Evolutionary conservation across 2,329 filamentous ascomycete genomes (phyloP), one percentile per base, ranked within the genome.

Genomic region (Pseudogymnoascus sp.): DNA sequence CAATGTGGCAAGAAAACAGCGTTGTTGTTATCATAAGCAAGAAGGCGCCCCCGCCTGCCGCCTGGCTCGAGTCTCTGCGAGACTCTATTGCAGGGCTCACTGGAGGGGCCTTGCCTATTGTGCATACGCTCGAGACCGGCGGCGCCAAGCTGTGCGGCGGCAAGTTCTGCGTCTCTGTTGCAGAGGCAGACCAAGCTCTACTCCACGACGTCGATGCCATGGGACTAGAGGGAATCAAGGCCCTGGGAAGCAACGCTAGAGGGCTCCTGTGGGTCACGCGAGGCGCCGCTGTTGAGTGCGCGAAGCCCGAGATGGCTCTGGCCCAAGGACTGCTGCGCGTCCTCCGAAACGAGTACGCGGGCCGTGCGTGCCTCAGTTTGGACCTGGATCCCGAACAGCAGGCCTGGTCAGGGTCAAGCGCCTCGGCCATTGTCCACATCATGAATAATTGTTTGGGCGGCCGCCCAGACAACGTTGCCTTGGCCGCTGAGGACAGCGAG

Each of bases 341-440:
- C 13, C 15, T 64, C 7, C 60, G 63, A 10, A n/a, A 27, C 13
- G 63, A 64, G 33, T 59, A 33, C 21, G 15, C 12, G 18, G 25
- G 12, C 10, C 25, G 33, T 21, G 68, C 65, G 45, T 68, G 70
- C 27, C 70, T 58, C 1, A 71, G 67, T n/a, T 5, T 70, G 4
- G 68, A 71, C 61, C 58, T 68, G 15, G 63, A 59, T 2, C 52
- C 35, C 13, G 13, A 36, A 12, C 12, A 9, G 35, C 35, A 9
- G 13, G 35, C 13, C 35, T 36, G 35, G 35, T 36, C 35, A 9
- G 35, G 13, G n/a, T n/a, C n/a, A 36, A 36, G 13, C 10, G 12
- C 35, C 10, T 12, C 35, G 35, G 10, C 12, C 35, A 36, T 36
- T 36, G 13, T 36, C 35, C 35, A 9, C 59, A 48, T 3, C 60